Percentiles rank a stretch among this genome's conserved stretches.
Evolutionary conservation across 192 early-diverging fungal species (phyloP).

Genomic region (Dissophora globulifera): DNA sequence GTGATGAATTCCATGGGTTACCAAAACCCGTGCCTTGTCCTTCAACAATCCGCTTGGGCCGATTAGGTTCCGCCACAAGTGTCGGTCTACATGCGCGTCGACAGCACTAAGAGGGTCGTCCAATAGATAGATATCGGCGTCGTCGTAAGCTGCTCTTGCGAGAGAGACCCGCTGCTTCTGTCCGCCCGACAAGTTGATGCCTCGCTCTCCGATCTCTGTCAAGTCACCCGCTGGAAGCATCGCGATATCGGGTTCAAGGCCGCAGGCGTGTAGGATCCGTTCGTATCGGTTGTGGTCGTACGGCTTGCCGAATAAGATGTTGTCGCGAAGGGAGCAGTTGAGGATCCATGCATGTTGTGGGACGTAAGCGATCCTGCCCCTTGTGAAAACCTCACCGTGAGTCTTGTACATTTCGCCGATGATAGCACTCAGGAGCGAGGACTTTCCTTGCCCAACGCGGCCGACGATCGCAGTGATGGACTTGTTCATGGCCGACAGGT

Average conservation of each 20-base stretch:
- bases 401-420: slow-evolving; percentile 89
- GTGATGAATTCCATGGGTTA: slow-evolving; percentile 75
- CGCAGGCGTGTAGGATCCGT: slow-evolving; percentile 71
- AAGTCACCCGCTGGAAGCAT: slow-evolving; percentile 74
- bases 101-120: slow-evolving; percentile 93
- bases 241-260: slow-evolving; percentile 77
- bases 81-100: slow-evolving; percentile 55
- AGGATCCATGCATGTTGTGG: slow-evolving; percentile 94
- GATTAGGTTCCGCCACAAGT: slow-evolving; percentile 77
- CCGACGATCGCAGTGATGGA: slow-evolving; percentile 66
- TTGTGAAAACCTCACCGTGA: slow-evolving; percentile 66
- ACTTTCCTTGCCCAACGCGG: slow-evolving; percentile 72
- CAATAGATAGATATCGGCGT: slow-evolving; percentile 81
- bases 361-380: slow-evolving; percentile 74
- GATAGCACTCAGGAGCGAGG: slow-evolving; percentile 61
- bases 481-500: slow-evolving; percentile 51
- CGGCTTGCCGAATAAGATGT: slow-evolving; percentile 86
- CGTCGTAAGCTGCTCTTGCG: slow-evolving; percentile 80
- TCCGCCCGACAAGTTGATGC: slow-evolving; percentile 76
- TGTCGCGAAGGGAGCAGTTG: slow-evolving; percentile 90
- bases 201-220: slow-evolving; percentile 74
- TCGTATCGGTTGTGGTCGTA: slow-evolving; percentile 70
- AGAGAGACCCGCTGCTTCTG: slow-evolving; percentile 89
- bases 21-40: slow-evolving; percentile 72
- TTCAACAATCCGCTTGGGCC: slow-evolving; percentile 75